Evolutionary conservation across 2,329 filamentous ascomycete genomes (phyloP), one percentile per base, ranked within the genome.

Genomic region (Tolypocladium capitatum): DNA sequence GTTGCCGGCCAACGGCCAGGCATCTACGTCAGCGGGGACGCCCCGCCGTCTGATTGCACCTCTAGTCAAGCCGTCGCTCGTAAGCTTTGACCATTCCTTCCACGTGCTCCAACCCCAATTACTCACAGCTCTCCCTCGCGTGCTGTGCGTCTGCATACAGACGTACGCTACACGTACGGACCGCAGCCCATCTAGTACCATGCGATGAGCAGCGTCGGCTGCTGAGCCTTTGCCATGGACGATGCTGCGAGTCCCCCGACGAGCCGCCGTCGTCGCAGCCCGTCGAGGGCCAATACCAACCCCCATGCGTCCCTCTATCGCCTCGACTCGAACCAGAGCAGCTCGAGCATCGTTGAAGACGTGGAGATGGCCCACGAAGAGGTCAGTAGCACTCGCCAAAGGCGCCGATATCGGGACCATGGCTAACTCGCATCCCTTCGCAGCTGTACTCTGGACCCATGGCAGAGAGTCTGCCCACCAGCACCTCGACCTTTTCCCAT

Each of bases 341-440:
- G 75, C 65, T 74, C 82, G 33, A 94, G 87, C 66, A 83, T 96
- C 56, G 83, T 95, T 57, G 88, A 88, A 55, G 88, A 95, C 65
- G 90, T 97, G n/a, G 91, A 96, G 64, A 97, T 98, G 92, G 91
- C 92, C 20, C 88, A 94, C 46, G 87, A 95, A 63, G 91, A 97
- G 78, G 86, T 92, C 58, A 49, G 55, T 45, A 36, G 21, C 18
- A 2, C 24, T 24, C 8, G 16, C 30, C 16, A 3, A 20, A 16
- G 20, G 14, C 24, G 5, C 13, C 9, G 28, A 16, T 7, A n/a
- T 41, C 18, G 6, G 16, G 30, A 34, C n/a, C 1, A n/a, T 24
- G 31, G 28, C 42, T 38, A 24, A 33, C 31, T 21, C 5, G 24
- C 4, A 14, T 28, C 5, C 24, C 16, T 16, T n/a, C 44, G 9